Base-by-base conservation (phyloP, 1,284 basidiomycete genomes). In the Sporisorium graminicola region DNA sequence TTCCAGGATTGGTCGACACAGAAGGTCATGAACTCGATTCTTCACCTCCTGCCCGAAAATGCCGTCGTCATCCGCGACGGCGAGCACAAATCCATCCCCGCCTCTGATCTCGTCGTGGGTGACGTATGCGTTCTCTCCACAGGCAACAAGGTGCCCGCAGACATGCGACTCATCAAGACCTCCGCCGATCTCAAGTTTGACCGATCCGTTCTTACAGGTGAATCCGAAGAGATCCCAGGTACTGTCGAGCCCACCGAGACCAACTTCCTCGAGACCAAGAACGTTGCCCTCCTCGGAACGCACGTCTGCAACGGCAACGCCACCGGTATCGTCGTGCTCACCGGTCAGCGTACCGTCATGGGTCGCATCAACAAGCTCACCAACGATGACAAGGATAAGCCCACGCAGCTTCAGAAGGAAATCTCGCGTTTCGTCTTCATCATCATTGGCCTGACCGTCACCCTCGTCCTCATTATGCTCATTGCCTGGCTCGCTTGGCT, bases 221-320 rank as follows among this genome's bases (percentile, higher is more conserved):
- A 86, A 54, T 87, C 86, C 24, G 89, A 91, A 59, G 89, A 90
- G 76, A 87, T 91, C 37, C 81, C 88, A 0, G 90, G 87, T 0
- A 87, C 87, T 1, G 82, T 90, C 46, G 88, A 90, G 24, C 79
- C 83, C 16, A 90, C 89, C 2, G 89, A 90, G 13, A 86, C 88
- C 22, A 91, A 90, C 64, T 75, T 65, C 35, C 69, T 74, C 65
- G 83, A 89, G 69, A 89, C n/a, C 87, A 74, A 88, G 72, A 91
- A 91, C 82, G 87, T 91, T 49, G 90, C 90, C 3, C 86, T 92
- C 14, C 89, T 90, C 84, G 90, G 90, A 14, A 91, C 91, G 0
- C 87, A 90, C 27, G 90, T 86, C 26, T 90, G 90, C 74, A 88
- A 90, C 1, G 91, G 91, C 37, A 65, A 68, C 27, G 91, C 90